phyloP scores from a whole-genome alignment of 2,329 filamentous ascomycete species.

The Paecilomyces sp. region DNA sequence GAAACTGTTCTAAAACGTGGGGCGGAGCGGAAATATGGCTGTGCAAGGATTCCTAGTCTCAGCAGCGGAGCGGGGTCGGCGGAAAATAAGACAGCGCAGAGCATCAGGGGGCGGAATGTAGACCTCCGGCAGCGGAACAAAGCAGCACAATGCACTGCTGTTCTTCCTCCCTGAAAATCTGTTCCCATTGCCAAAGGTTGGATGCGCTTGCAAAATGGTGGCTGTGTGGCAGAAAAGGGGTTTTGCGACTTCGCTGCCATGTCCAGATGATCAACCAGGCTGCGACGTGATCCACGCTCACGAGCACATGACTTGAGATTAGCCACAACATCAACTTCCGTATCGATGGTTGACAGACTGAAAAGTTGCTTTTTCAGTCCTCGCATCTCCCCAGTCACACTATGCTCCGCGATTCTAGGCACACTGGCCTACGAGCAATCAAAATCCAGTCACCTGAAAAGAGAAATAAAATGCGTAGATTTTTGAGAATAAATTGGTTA shows the following conservation, averaged over 20 bases:
- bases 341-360: background rate
- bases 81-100: conserved; percentile 1
- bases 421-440: background rate
- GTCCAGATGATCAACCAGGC: background rate
- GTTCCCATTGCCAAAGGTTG: background rate
- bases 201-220: background rate
- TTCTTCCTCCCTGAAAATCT: background rate
- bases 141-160: background rate
- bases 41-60: conserved; percentile 7
- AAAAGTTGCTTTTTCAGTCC: background rate
- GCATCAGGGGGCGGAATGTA: background rate
- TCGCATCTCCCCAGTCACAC: background rate
- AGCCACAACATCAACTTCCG: background rate
- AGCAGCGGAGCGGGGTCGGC: conserved; percentile 9
- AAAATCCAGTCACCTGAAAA: background rate
- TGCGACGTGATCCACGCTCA: background rate
- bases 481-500: background rate
- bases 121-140: background rate
- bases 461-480: background rate
- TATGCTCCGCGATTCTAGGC: background rate
- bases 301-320: background rate
- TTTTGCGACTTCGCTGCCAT: background rate
- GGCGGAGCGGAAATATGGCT: conserved; percentile 23
- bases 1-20: conserved; percentile 14
- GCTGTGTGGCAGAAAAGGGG: background rate